Evolutionary conservation across 2,329 filamentous ascomycete species (phyloP).

Genomic region (Fusarium veterinarium): DNA sequence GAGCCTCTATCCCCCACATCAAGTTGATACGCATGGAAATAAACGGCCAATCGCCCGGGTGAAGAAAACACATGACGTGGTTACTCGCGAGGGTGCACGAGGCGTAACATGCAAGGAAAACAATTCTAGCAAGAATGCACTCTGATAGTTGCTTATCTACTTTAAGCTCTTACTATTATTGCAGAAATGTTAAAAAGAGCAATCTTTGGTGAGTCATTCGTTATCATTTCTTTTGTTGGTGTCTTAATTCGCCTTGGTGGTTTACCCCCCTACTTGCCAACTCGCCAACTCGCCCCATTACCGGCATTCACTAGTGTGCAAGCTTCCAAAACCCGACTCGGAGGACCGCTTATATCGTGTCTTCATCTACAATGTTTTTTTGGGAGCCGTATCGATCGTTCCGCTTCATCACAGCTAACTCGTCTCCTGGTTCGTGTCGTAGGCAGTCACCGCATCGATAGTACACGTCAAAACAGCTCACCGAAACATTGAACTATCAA

Average conservation of each 20-base stretch:
- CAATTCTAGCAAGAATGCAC: conserved; percentile 1
- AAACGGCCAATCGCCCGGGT: background rate
- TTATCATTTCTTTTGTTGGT: background rate
- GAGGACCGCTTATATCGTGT: accelerated
- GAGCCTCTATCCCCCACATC: conserved; percentile 1
- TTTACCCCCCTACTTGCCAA: background rate
- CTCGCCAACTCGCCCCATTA: background rate
- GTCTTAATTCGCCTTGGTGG: background rate
- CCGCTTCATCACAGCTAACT: background rate
- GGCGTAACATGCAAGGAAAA: conserved; percentile 14
- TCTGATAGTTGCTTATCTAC: background rate
- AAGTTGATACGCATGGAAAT: background rate
- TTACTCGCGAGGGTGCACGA: conserved; percentile 34
- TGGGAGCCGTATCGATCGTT: background rate
- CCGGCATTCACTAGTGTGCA: background rate
- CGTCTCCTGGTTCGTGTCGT: background rate
- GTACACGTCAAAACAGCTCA: background rate
- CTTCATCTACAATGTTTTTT: background rate
- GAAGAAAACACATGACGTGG: conserved; percentile 18
- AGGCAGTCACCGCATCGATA: background rate
- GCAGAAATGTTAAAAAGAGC: background rate
- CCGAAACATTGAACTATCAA: background rate
- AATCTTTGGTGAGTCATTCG: background rate
- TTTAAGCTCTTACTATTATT: background rate
- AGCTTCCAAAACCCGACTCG: background rate